Percentiles rank a stretch among this genome's conserved stretches.
phyloP scores from a whole-genome alignment of 2,329 filamentous ascomycete genomes.

The Pyricularia sp. region DNA sequence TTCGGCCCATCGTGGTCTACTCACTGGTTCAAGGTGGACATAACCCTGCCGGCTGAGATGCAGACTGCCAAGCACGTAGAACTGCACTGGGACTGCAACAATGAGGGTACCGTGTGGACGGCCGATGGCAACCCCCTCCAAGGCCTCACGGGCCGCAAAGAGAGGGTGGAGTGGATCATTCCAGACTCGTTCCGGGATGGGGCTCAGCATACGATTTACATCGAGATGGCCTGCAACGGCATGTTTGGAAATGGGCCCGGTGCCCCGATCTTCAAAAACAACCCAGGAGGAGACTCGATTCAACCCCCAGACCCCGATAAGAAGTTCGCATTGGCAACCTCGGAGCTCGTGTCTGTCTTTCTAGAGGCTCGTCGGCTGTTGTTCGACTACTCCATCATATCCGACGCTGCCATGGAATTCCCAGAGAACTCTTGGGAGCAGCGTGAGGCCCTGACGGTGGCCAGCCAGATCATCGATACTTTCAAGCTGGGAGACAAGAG shows the following conservation, averaged over 20 bases:
- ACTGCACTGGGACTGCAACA: conserved; percentile 55
- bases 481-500: conserved; percentile 48
- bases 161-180: conserved; percentile 51
- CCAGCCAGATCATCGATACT: conserved; percentile 50
- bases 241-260: conserved; percentile 42
- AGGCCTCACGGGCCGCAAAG: conserved; percentile 50
- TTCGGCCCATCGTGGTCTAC: conserved; percentile 62
- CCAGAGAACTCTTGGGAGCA: conserved; percentile 49
- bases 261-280: conserved; percentile 11
- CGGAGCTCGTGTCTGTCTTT: conserved; percentile 51
- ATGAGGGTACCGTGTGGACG: conserved; percentile 53
- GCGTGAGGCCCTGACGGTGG: conserved; percentile 47
- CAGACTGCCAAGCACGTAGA: conserved; percentile 44
- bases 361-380: conserved; percentile 44
- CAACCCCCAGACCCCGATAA: conserved; percentile 47
- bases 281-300: conserved; percentile 35
- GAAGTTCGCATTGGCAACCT: conserved; percentile 41
- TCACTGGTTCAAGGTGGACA: conserved; percentile 52
- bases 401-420: conserved; percentile 52
- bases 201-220: conserved; percentile 48
- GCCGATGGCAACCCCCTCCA: conserved; percentile 49
- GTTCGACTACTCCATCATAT: conserved; percentile 54
- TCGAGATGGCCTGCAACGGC: conserved; percentile 59
- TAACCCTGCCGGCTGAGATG: conserved; percentile 44
- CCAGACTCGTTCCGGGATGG: conserved; percentile 45